phyloP scores from a whole-genome alignment of 2,329 filamentous ascomycete genomes.

The Neofusicoccum cordaticola region DNA sequence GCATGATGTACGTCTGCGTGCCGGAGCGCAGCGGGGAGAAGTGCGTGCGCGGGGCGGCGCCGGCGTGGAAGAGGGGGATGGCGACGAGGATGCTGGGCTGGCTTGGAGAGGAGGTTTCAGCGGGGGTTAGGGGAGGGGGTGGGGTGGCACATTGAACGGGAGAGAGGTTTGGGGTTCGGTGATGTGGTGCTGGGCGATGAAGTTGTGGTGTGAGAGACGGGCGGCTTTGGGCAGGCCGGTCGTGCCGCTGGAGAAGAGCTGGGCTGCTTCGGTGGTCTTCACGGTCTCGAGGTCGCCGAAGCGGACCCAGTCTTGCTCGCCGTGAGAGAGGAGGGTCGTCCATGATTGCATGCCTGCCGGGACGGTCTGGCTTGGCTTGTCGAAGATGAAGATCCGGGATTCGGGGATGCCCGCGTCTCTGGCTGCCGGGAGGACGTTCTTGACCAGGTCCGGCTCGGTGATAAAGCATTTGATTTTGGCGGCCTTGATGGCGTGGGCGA shows the following conservation, averaged over 20 bases:
- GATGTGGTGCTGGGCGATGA: conserved; percentile 26
- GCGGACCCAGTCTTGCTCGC: conserved; percentile 28
- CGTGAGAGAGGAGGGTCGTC: conserved; percentile 23
- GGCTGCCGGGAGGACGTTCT: conserved; percentile 26
- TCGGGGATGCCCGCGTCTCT: conserved; percentile 24
- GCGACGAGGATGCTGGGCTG: conserved; percentile 30
- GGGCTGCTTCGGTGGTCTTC: conserved; percentile 21
- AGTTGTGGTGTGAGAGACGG: conserved; percentile 36
- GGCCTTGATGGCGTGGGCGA: conserved; percentile 17
- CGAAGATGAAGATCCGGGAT: conserved; percentile 29
- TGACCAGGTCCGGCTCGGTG: conserved; percentile 18
- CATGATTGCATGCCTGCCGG: conserved; percentile 20
- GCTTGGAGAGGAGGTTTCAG: too few species aligned
- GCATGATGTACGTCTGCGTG: conserved; percentile 31
- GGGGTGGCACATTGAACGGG: background rate
- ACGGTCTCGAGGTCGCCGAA: conserved; percentile 26
- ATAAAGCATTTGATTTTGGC: conserved; percentile 19
- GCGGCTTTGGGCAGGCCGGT: conserved; percentile 39
- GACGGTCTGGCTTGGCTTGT: conserved; percentile 21
- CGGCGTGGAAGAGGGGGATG: conserved; percentile 51
- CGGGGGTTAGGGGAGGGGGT: too few species aligned
- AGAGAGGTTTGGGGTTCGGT: background rate
- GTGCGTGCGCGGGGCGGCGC: conserved; percentile 27
- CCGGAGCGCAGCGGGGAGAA: conserved; percentile 33
- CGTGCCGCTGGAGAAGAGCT: conserved; percentile 36